Evolutionary conservation across 164 flowering plant species (phyloP), one percentile per base, ranked within the genome.

Genomic region (Piper longum): DNA sequence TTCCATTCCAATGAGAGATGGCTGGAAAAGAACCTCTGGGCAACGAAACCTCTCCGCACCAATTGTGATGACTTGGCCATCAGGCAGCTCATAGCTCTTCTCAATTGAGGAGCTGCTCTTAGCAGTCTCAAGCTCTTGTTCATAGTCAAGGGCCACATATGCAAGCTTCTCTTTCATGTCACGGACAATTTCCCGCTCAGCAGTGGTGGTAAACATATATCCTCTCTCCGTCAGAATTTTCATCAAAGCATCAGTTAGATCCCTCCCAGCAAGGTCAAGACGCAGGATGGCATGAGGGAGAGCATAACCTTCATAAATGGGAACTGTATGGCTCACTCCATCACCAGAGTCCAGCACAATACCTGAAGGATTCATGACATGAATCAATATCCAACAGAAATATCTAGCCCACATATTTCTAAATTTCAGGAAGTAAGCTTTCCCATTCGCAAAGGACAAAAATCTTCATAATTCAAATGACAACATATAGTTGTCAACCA

Each of bases 21-120:
- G 73, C 65, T 70, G 73, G 73, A 70, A 70, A n/a, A 70, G 69
- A 14, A 70, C 73, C 69, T 70, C 73, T 45, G 73, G 73, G 58
- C 72, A 69, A 12, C 67, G 66, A 57, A 67, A 67, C 16, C 70
- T 55, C 70, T 67, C 70, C 5, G 70, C 70, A 18, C 70, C 70
- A 62, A 67, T 67, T 4, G 70, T 67, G 41, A 67, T 67, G 19
- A 67, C 70, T 55, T 67, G 70, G 18, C 70, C 70, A 55, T 67
- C 70, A 19, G 70, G 70, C 11, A 67, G 64, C 62, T 67, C 70
- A 43, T 67, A 67, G 70, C 65, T 67, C 70, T 67, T 67, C 61
- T 67, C 70, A 44, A 67, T 51, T 0, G 70, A 67, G 1, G 70
- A 67, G 45, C 67, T 64, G 62, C 62, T 63, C 67, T 63, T 64